Conservation (phyloP, 768 basidiomycete species). For the Udeniomyces megalosporus region DNA sequence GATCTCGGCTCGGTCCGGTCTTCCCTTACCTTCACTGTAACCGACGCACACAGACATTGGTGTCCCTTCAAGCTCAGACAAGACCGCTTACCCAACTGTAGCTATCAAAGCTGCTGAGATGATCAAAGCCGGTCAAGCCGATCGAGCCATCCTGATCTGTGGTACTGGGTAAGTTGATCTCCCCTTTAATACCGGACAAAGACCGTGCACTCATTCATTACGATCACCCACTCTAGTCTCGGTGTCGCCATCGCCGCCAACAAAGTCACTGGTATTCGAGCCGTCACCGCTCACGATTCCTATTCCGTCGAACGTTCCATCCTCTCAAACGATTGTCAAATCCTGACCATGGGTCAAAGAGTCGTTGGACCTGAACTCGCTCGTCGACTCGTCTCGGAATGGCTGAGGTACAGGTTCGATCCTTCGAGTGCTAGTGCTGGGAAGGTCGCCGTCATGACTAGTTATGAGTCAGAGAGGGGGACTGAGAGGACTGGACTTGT, state of each 20-base stretch:
- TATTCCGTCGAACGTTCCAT: constrained; percentile 29
- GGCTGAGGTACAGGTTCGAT: too few relatives aligned
- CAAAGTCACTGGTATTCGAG: constrained; percentile 26
- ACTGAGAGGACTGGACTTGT: too few relatives aligned
- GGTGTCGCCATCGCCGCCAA: constrained; percentile 27
- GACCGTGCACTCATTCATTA: neutral
- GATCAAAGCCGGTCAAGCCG: constrained; percentile 23
- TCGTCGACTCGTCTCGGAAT: constrained; percentile 23
- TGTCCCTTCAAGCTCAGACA: constrained; percentile 17
- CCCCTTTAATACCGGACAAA: neutral
- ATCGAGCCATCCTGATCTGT: constrained; percentile 27
- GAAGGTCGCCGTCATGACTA: too few relatives aligned
- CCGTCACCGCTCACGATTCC: constrained; percentile 25
- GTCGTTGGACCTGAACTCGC: constrained; percentile 27
- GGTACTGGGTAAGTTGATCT: constrained; percentile 26
- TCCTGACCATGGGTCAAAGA: constrained; percentile 26
- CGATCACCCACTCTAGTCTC: too few relatives aligned
- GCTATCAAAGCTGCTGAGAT: constrained; percentile 26
- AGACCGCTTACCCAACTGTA: constrained; percentile 27
- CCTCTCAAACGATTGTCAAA: constrained; percentile 27
- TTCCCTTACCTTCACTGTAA: neutral
- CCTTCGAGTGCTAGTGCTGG: too few relatives aligned
- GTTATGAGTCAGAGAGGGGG: too few relatives aligned
- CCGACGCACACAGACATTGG: constrained; percentile 3
- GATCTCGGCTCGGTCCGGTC: neutral